Base-by-base conservation (phyloP, 305 asterid genomes). In the Plantago lanceolata region DNA sequence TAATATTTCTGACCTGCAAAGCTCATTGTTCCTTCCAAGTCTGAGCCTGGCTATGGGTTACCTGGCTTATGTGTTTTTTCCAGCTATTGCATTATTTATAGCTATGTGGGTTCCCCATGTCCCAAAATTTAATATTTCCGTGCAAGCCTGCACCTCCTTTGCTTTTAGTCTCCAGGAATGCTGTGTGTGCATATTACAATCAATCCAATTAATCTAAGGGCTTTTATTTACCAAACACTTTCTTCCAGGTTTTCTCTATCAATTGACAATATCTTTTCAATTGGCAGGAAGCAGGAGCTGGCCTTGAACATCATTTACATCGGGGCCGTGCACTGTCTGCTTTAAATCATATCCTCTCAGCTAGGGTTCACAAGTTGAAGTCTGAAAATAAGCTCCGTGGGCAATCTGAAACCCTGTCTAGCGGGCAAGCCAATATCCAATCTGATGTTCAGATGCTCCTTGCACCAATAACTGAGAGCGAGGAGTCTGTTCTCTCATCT, bases 311-410 rank as follows among this genome's bases (percentile, higher is more conserved):
- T 78, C 87, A 94, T 78, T 78, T 94, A 80, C 96, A 90, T 79
- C 97, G 99, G 73, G 99, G 99, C 33, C 96, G 94, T 76, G 95
- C 99, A 63, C 73, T 94, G 71, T 96, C 95, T 48, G 96, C 97
- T 75, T 81, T 88, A 50, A 78, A 77, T 73, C 81, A 86, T 70
- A 80, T 94, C 54, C 90, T 94, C 67, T 73, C 85, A 57, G 81
- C 82, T 59, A 86, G 99, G 79, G 89, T 82, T 73, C 81, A 81
- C 69, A 83, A 70, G 71, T 73, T 85, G 82, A 88, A 84, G 68
- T 71, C 84, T 70, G 86, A 82, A 70, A 71, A 71, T 74, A 73
- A 82, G 67, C 82, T 78, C 43, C 68, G 65, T 64, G 80, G 69
- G 68, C 81, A 79, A 67, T 73, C 84, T 67, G 96, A 73, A 70